Evolutionary conservation across 371 early-diverging fungal species (phyloP), one percentile per base, ranked within the genome.

Genomic region (Sanchytrium tribonematis): DNA sequence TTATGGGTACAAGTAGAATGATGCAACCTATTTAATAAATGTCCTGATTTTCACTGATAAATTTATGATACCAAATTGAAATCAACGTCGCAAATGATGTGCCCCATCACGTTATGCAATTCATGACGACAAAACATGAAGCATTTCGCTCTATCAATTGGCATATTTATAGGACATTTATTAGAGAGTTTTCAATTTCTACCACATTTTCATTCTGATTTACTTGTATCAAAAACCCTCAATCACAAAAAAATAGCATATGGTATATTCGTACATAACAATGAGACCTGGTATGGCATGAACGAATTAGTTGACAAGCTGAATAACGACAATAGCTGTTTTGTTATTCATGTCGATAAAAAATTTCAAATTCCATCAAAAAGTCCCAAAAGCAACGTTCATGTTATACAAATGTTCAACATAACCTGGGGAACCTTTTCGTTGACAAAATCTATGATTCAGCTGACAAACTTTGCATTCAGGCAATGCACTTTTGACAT

Each of bases 1-100:
- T 69, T 28, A 69, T 48, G 5, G 48, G 48, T 48, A 22, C 48
- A 5, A 48, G 48, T 48, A 48, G 48, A 48, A 48, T 48, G 48
- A 48, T 48, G 48, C 48, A 48, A 48, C 48, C 48, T 12, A 48
- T 48, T 48, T 48, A 48, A 48, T 12, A 12, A 48, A 48, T n/a
- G n/a, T n/a, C n/a, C n/a, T n/a, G n/a, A n/a, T n/a, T n/a, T n/a
- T n/a, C n/a, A n/a, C n/a, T n/a, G n/a, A n/a, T n/a, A n/a, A n/a
- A n/a, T n/a, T n/a, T n/a, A n/a, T n/a, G n/a, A n/a, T n/a, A n/a
- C n/a, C n/a, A n/a, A n/a, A n/a, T n/a, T n/a, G n/a, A n/a, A n/a
- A n/a, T n/a, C n/a, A n/a, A n/a, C n/a, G n/a, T n/a, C n/a, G n/a
- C n/a, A n/a, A n/a, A n/a, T n/a, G n/a, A n/a, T n/a, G n/a, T n/a